phyloP scores from a whole-genome alignment of 768 basidiomycete species.

The Phanerodontia chrysosporium region DNA sequence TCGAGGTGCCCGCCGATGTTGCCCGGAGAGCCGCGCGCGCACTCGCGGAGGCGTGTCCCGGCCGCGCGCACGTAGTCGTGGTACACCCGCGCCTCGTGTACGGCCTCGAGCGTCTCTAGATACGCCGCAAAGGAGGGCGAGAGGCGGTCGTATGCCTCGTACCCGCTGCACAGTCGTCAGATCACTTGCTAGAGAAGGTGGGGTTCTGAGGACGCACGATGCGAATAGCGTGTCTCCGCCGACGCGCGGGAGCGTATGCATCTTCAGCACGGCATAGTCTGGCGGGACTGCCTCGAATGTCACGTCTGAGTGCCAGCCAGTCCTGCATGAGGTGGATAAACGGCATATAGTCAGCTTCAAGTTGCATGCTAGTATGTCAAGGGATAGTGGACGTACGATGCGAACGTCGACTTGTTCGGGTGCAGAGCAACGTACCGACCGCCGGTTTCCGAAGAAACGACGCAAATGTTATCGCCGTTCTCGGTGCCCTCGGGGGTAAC shows the following conservation, averaged over 20 bases:
- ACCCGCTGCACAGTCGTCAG: constrained; percentile 30
- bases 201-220: constrained; percentile 1
- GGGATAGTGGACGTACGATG: constrained; percentile 10
- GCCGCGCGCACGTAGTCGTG: not conserved
- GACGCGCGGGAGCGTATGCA: constrained; percentile 28
- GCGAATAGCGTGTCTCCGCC: constrained; percentile 35
- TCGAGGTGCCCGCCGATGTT: constrained; percentile 5
- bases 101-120: constrained; percentile 55
- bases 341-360: constrained; percentile 22
- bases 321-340: constrained; percentile 33
- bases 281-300: constrained; percentile 58
- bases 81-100: constrained; percentile 36
- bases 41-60: not conserved
- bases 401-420: not conserved
- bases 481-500: constrained; percentile 45
- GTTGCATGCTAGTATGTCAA: constrained; percentile 34
- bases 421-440: constrained; percentile 21
- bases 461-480: constrained; percentile 48
- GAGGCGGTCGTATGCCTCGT: constrained; percentile 62
- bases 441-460: constrained; percentile 39
- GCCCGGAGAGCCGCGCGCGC: constrained; percentile 5
- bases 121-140: constrained; percentile 47
- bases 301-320: constrained; percentile 54
- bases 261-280: constrained; percentile 45
- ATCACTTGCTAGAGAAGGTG: not conserved